Evolutionary conservation across 306 rosid genomes (phyloP).

Genomic region (Lathyrus aphaca): DNA sequence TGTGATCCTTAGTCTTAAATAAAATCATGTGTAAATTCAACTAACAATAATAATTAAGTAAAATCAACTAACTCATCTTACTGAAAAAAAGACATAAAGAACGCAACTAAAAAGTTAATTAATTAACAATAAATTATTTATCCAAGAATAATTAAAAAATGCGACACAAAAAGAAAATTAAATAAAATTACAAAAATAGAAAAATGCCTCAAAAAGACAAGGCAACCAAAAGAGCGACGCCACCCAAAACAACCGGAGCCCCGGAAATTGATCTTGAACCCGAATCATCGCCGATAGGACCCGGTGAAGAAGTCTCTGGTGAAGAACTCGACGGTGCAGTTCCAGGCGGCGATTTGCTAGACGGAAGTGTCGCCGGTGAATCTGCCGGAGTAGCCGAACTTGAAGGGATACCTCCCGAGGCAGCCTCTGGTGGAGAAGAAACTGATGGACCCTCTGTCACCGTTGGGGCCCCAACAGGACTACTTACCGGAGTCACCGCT

Average conservation of each 20-base stretch:
- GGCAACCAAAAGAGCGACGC: slow-evolving; percentile 50
- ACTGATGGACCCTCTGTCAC: slow-evolving; percentile 56
- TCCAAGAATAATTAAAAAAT: slow-evolving; percentile 7
- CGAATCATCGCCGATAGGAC: slow-evolving; percentile 58
- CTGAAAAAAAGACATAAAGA: neutral
- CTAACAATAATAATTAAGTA: no score
- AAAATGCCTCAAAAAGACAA: slow-evolving; percentile 46
- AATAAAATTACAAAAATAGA: neutral
- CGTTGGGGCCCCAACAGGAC: slow-evolving; percentile 54
- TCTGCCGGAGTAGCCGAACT: slow-evolving; percentile 57
- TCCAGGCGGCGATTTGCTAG: slow-evolving; percentile 52
- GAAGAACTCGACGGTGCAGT: slow-evolving; percentile 57
- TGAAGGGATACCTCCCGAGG: slow-evolving; percentile 52
- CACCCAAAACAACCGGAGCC: slow-evolving; percentile 45
- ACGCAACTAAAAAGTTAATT: neutral
- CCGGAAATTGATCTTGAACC: slow-evolving; percentile 45
- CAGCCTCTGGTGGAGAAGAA: slow-evolving; percentile 48
- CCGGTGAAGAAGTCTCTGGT: slow-evolving; percentile 60
- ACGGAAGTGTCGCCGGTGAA: slow-evolving; percentile 60
- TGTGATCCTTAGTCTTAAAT: no score
- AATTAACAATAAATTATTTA: slow-evolving; percentile 23
- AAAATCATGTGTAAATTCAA: no score
- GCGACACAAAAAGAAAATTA: neutral
- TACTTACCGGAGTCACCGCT: slow-evolving; percentile 43
- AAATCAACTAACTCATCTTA: no score